These are phyloP conservation scores for Aspergillus sp. DNA, from an alignment of 2,329 filamentous ascomycete genomes.

Conservation along the genomic window DNA sequence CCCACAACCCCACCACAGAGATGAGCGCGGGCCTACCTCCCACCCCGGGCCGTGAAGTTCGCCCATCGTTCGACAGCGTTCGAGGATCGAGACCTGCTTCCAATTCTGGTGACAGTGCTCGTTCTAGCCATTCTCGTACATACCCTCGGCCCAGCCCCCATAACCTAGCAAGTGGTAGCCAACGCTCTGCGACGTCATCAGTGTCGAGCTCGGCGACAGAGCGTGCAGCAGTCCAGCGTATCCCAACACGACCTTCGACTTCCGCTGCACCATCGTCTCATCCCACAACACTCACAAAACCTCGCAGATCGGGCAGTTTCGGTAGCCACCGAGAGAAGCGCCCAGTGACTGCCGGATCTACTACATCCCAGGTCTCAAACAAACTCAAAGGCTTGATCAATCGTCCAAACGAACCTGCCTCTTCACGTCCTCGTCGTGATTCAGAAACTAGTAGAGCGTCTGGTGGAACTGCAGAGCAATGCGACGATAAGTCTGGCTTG, in stretches of 20 bases:
- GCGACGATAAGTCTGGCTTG: slow-evolving; percentile 66
- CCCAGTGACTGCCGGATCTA: slow-evolving; percentile 40
- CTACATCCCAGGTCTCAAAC: slow-evolving; percentile 40
- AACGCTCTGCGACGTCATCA: slow-evolving; percentile 24
- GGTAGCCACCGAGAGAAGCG: slow-evolving; percentile 39
- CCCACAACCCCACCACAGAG: slow-evolving; percentile 4
- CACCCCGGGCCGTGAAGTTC: slow-evolving; percentile 7
- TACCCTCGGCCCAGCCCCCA: slow-evolving; percentile 27
- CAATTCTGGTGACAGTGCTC: slow-evolving; percentile 29
- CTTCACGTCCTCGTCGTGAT: slow-evolving; percentile 34
- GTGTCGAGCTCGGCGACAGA: slow-evolving; percentile 29
- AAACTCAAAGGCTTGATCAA: slow-evolving; percentile 46
- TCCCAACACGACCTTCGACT: slow-evolving; percentile 32
- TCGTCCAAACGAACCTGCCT: slow-evolving; percentile 29
- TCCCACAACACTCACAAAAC: slow-evolving; percentile 24
- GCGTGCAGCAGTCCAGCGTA: slow-evolving; percentile 43
- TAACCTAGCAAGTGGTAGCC: slow-evolving; percentile 23
- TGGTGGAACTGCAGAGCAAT: slow-evolving; percentile 28
- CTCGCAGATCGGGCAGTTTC: slow-evolving; percentile 42
- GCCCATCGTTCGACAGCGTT: slow-evolving; percentile 4
- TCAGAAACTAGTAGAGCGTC: slow-evolving; percentile 37
- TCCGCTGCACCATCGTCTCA: slow-evolving; percentile 27
- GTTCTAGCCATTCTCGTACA: slow-evolving; percentile 28
- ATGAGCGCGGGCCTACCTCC: slow-evolving; percentile 9
- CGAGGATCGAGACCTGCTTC: slow-evolving; percentile 24